Evolutionary conservation across 2,329 filamentous ascomycete species (phyloP).

Genomic region (Mycosphaerella sp.): DNA sequence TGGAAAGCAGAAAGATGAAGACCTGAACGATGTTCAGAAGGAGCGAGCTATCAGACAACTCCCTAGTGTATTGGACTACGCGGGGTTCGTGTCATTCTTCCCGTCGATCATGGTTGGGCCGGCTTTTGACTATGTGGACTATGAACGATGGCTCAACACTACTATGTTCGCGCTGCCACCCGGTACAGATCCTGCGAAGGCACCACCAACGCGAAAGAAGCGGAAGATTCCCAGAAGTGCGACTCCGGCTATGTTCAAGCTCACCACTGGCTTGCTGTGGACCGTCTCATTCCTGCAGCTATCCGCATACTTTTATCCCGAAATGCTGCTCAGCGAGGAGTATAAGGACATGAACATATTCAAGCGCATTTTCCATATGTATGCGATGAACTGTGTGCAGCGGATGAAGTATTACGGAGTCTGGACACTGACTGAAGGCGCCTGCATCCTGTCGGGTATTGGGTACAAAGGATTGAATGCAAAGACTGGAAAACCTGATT

Average conservation of each 20-base stretch:
- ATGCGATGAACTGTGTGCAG: conserved; percentile 75
- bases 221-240: conserved; percentile 88
- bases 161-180: conserved; percentile 86
- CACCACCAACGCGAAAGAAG: conserved; percentile 78
- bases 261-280: conserved; percentile 66
- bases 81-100: conserved; percentile 92
- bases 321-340: conserved; percentile 57
- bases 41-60: conserved; percentile 69
- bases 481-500: conserved; percentile 74
- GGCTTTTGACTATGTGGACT: conserved; percentile 91
- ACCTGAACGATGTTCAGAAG: conserved; percentile 82
- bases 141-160: conserved; percentile 85
- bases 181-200: conserved; percentile 75
- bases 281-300: conserved; percentile 71
- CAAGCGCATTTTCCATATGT: conserved; percentile 67
- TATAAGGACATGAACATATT: conserved; percentile 64
- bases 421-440: conserved; percentile 87
- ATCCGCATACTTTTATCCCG: conserved; percentile 58
- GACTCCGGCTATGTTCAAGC: conserved; percentile 74
- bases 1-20: conserved; percentile 68
- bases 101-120: conserved; percentile 83
- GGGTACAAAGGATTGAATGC: conserved; percentile 92
- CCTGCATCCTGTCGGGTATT: conserved; percentile 87
- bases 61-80: conserved; percentile 71
- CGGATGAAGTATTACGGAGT: conserved; percentile 96